Conservation (phyloP, 2,329 filamentous ascomycete species). For the Chrysoporthe puriensis region DNA sequence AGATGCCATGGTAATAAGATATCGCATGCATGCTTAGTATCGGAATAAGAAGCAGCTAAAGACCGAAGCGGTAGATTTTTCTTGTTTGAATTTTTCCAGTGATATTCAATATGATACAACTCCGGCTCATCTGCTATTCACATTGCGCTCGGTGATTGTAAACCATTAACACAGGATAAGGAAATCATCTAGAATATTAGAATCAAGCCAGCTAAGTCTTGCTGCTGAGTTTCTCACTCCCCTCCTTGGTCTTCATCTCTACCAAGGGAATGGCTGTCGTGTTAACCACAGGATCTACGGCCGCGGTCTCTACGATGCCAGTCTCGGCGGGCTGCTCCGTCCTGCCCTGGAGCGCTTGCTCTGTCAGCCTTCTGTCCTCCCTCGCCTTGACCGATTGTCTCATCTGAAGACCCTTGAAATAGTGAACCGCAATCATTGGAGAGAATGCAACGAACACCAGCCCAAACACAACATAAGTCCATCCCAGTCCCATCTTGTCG, state of each 20-base stretch:
- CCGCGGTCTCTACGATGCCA: background rate
- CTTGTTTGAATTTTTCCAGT: too few species aligned
- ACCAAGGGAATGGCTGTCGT: constrained; percentile 14
- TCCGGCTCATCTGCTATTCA: too few species aligned
- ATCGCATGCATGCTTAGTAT: too few species aligned
- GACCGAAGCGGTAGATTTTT: too few species aligned
- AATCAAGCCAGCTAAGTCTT: background rate
- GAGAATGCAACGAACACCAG: constrained; percentile 12
- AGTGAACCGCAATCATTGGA: constrained; percentile 15
- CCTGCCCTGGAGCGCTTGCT: background rate
- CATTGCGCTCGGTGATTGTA: too few species aligned
- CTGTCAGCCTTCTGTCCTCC: constrained; percentile 1
- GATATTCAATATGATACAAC: too few species aligned
- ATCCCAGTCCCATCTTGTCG: constrained; percentile 18
- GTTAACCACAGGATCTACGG: constrained; percentile 4
- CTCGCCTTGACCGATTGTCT: constrained; percentile 9
- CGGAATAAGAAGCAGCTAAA: too few species aligned
- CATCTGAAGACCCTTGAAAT: constrained; percentile 15
- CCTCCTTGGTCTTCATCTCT: constrained; percentile 11
- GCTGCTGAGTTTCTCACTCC: constrained; percentile 5
- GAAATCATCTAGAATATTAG: background rate
- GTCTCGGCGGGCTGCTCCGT: background rate
- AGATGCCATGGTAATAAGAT: too few species aligned
- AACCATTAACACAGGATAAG: background rate
- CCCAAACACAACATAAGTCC: constrained; percentile 21